Evolutionary conservation across 2,329 filamentous ascomycete genomes (phyloP), one percentile per base, ranked within the genome.

Genomic region (Paraphoma chrysanthemicola): DNA sequence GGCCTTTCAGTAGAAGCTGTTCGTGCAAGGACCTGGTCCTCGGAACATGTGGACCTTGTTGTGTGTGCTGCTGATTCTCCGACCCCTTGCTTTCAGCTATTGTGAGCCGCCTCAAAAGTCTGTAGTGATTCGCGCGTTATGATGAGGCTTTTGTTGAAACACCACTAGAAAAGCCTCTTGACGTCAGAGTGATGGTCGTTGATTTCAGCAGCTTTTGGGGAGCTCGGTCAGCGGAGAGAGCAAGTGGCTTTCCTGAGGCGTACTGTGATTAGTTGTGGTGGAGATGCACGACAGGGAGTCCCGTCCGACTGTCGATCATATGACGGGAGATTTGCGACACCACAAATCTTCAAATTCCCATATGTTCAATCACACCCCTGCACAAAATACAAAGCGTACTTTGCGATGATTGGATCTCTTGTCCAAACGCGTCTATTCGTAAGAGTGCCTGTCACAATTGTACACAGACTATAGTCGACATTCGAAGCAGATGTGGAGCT

Each of bases 81-180:
- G 39, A n/a, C 16, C n/a, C 14, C 33, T 36, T 14, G 33, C 9
- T 36, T 36, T 10, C 10, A 36, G 33, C 23, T 4, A 36, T 36
- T 36, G 10, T 6, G 6, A 42, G 16, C 12, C 16, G 39, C 7
- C 33, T 17, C 39, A 14, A 3, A 14, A 16, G n/a, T 42, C 39
- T 8, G 8, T 9, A 42, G 8, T 9, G 39, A 42, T 16, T 16
- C 8, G 39, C 10, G 8, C 5, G 16, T 42, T 8, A 3, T 42
- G 39, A 16, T 42, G 39, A 42, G 39, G 39, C 39, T 42, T 42
- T 11, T 42, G n/a, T 11, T 48, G 30, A 23, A 48, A 18, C 44
- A 39, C 45, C n/a, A 31, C 45, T 48, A 38, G 31, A 14, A n/a
- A 48, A 48, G 45, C 16, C 30, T 48, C 45, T 48, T 48, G 45